These are phyloP conservation scores for Pythium volutum DNA, from an alignment of 352 stramenopile species.

Conservation along the genomic window DNA sequence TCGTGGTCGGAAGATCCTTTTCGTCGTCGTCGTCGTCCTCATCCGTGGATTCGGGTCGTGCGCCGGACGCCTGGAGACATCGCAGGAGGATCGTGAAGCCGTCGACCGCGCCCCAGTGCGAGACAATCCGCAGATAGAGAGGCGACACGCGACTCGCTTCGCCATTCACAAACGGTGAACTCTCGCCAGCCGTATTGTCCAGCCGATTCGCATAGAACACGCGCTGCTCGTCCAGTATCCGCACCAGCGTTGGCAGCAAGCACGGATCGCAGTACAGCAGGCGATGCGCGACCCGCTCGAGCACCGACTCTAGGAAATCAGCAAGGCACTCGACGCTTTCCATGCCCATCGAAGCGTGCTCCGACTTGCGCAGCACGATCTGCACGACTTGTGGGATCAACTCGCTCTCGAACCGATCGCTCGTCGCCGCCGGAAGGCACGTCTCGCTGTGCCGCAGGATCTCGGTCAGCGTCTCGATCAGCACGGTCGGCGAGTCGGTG, in stretches of 20 bases:
- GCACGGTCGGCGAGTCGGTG: conserved; percentile 10
- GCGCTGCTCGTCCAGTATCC: conserved; percentile 55
- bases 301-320: conserved; percentile 48
- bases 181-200: background rate
- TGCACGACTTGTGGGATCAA: conserved; percentile 61
- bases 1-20: background rate
- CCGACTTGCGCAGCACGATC: conserved; percentile 33
- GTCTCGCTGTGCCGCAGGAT: conserved; percentile 21
- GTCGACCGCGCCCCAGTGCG: conserved; percentile 46
- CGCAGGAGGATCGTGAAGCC: conserved; percentile 55
- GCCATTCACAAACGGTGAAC: conserved; percentile 2
- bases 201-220: conserved; percentile 49
- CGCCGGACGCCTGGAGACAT: conserved; percentile 29
- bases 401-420: conserved; percentile 43
- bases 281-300: conserved; percentile 28
- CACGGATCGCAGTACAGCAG: conserved; percentile 37
- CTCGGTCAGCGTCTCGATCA: conserved; percentile 1
- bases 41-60: background rate
- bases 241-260: conserved; percentile 42
- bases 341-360: conserved; percentile 26
- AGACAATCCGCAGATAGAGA: conserved; percentile 49
- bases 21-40: conserved; percentile 7
- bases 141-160: conserved; percentile 25
- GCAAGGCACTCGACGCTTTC: conserved; percentile 32
- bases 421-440: conserved; percentile 26